These are phyloP conservation scores for Saccharomycopsis fibuligera DNA, from an alignment of 805 yeast genomes.

Conservation along the genomic window DNA sequence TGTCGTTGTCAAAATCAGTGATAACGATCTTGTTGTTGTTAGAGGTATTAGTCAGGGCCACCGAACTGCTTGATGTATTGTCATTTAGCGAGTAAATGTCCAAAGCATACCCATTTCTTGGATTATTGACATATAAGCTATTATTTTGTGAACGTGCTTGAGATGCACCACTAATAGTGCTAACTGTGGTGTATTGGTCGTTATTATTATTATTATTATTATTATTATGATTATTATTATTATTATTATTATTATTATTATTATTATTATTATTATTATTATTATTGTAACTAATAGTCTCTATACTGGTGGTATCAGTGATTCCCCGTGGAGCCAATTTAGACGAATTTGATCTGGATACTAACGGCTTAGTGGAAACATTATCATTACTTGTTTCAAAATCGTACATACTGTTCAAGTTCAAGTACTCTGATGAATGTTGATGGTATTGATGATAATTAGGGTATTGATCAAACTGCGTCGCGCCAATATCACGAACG, in stretches of 20 bases:
- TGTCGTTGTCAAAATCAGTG: not conserved
- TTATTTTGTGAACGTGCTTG: not conserved
- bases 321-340: conserved; percentile 1
- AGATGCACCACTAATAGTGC: not conserved
- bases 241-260: not conserved
- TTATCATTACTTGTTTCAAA: conserved; percentile 6
- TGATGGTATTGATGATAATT: not conserved
- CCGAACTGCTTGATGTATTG: conserved; percentile 1
- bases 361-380: conserved; percentile 15
- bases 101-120: conserved; percentile 12
- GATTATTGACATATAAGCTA: conserved; percentile 14
- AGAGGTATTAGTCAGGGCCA: not conserved
- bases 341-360: conserved; percentile 15
- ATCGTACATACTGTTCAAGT: not conserved
- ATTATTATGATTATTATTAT: no score
- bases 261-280: no score
- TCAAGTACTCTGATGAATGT: no score
- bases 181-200: not conserved
- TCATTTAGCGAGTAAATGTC: conserved; percentile 13
- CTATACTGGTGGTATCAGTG: conserved; percentile 1
- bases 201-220: not conserved
- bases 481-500: no score
- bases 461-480: not conserved
- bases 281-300: conserved; percentile 3
- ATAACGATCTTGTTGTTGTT: not conserved